Base-by-base conservation (phyloP, 2,329 filamentous ascomycete species). In the Alternaria sp. region DNA sequence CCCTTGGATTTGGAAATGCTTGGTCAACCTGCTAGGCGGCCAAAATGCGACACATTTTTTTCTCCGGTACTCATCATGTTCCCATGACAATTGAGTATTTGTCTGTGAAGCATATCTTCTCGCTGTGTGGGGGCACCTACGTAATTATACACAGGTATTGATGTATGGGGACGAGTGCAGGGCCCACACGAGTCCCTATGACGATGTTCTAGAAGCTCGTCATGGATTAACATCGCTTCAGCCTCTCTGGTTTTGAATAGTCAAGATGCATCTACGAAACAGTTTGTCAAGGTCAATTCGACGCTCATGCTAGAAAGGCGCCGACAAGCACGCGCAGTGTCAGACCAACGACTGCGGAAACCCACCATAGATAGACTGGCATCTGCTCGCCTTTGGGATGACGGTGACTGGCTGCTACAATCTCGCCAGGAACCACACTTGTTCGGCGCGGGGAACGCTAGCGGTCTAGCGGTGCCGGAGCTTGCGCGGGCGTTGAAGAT, bases 361-460 rank as follows among this genome's bases (percentile, higher is more conserved):
- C 51, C 54, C 54, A 36, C 27, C 40, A 40, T 30, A 45, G 40
- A 59, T 51, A 30, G 32, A 25, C 44, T 40, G 40, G 49, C 49
- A 49, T 20, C 55, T 59, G 55, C 48, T 54, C 30, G 49, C 54
- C 46, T 51, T 60, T 57, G 9, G 28, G 28, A 62, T 58, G 63
- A 63, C 58, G 63, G 46, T 64, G 54, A 59, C 46, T 65, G 65
- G 66, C 60, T 59, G 66, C 63, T 48, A 51, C 59, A 62, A 52
- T 53, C 27, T 62, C 54, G 63, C 64, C 67, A 70, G 68, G 66
- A 67, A 72, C 67, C 62, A 66, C 59, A 58, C 53, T 40, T 60
- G 60, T 59, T 63, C 56, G 54, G 59, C 67, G 69, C 68, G 70
- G 70, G 68, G 70, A 71, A 69, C 63, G 62, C 67, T 70, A 72